phyloP scores from a whole-genome alignment of 1,284 basidiomycete species.

The Rhodotorula glutinis region DNA sequence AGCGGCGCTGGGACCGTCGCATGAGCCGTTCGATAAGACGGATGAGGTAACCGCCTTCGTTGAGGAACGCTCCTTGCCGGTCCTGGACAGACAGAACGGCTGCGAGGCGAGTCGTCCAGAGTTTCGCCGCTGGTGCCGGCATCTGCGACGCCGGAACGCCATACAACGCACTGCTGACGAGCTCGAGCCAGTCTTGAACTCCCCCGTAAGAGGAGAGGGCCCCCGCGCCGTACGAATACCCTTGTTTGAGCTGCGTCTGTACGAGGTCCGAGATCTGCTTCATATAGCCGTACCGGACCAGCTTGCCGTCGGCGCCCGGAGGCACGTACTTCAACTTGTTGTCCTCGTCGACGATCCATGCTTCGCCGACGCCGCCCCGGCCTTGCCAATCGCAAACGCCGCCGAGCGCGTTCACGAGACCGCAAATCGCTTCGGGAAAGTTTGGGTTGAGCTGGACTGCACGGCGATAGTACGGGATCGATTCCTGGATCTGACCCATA shows the following conservation, averaged over 20 bases:
- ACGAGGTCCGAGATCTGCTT: slow-evolving; percentile 54
- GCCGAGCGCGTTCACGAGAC: slow-evolving; percentile 57
- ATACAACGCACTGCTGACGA: slow-evolving; percentile 45
- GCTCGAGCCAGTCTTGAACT: slow-evolving; percentile 54
- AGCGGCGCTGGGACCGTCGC: slow-evolving; percentile 55
- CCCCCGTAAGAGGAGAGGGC: slow-evolving; percentile 49
- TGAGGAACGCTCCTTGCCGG: slow-evolving; percentile 45
- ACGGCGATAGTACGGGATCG: slow-evolving; percentile 58
- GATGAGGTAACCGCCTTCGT: slow-evolving; percentile 59
- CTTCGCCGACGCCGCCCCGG: slow-evolving; percentile 48
- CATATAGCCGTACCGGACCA: slow-evolving; percentile 51
- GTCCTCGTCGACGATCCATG: slow-evolving; percentile 31
- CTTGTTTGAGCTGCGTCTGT: slow-evolving; percentile 54
- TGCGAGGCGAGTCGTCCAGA: slow-evolving; percentile 51
- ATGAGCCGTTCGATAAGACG: slow-evolving; percentile 58
- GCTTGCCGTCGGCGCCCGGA: background rate
- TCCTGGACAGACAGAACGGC: slow-evolving; percentile 50
- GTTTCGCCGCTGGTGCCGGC: slow-evolving; percentile 42
- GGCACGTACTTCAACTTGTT: slow-evolving; percentile 3
- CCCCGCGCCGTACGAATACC: slow-evolving; percentile 51
- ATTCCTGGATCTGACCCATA: slow-evolving; percentile 54
- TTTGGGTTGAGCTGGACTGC: slow-evolving; percentile 58
- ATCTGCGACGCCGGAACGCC: slow-evolving; percentile 13
- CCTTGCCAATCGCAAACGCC: slow-evolving; percentile 61
- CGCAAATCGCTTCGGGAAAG: slow-evolving; percentile 61